These are phyloP conservation scores for Nicotiana paniculata DNA, from an alignment of 257 asterid species.

Conservation along the genomic window DNA sequence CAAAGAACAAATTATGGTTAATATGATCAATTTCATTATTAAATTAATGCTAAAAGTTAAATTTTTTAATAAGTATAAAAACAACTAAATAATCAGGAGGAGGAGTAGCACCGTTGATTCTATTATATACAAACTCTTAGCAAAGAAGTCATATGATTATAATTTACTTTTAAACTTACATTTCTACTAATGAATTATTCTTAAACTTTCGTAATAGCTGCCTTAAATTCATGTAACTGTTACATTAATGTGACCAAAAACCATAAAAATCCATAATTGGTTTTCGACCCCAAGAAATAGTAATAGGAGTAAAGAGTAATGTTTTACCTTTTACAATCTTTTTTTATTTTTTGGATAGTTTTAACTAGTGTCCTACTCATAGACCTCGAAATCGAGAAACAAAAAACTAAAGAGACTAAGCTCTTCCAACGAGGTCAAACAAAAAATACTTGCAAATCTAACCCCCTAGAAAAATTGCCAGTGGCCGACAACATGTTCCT, in stretches of 20 bases:
- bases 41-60: no score
- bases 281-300: no score
- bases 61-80: no score
- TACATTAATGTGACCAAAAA: not conserved
- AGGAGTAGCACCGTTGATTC: not conserved
- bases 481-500: conserved; percentile 60
- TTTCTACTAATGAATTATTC: not conserved
- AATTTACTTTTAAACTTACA: not conserved
- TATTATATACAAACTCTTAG: not conserved
- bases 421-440: conserved; percentile 42
- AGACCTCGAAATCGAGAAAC: not conserved
- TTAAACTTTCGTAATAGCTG: not conserved
- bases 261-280: not conserved
- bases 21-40: no score
- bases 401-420: not conserved
- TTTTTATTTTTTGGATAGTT: not conserved
- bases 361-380: not conserved
- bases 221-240: not conserved
- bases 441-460: not conserved
- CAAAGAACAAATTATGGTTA: no score
- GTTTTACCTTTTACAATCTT: not conserved
- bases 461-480: conserved; percentile 9
- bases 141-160: not conserved
- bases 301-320: not conserved
- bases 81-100: no score